Evolutionary conservation across 352 stramenopile species (phyloP), one percentile per base, ranked within the genome.

Genomic region (Globisporangium solare): DNA sequence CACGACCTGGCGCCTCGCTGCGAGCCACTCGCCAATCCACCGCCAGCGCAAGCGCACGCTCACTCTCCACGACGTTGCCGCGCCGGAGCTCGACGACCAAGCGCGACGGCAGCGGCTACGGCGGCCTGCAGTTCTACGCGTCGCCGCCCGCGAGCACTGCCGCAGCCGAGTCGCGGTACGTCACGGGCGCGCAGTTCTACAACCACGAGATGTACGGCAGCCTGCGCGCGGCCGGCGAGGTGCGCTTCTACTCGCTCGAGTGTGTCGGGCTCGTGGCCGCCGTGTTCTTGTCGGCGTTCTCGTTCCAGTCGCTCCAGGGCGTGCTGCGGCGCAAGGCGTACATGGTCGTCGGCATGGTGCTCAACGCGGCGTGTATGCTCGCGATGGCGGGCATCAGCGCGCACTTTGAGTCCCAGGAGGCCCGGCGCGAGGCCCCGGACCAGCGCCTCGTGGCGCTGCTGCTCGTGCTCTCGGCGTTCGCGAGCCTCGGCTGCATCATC

Each of bases 251-350:
- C 47, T 67, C 61, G 20, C 45, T 45, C 14, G 61, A 64, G 56
- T 65, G 55, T 31, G 22, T 63, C 21, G 61, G 61, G 0, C 58
- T 67, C 50, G 56, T 65, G 12, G 61, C 51, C 6, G 55, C 61
- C 20, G 57, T 56, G 27, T 67, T 67, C 35, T 60, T 56, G 56
- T 64, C 61, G 15, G 47, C 42, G 17, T 63, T 64, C 51, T 60
- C 56, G 20, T 67, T 65, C 35, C 49, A 58, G 41, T 53, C 49
- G 40, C 50, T 67, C 4, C 48, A 45, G 31, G 43, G 42, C 18
- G 48, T 60, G 15, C 20, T 67, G 41, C 88, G 83, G n/a, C 78
- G 89, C 47, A 97, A 96, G 70, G 80, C 79, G 15, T 98, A 97
- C 70, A 95, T 97, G 71, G 80, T 95, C 35, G 54, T 93, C 27